A percentile compares a stretch with the other conserved stretches of the same genome.
Evolutionary conservation across 2,329 filamentous ascomycete species (phyloP).

Genomic region (Pestalotiopsis sp.): DNA sequence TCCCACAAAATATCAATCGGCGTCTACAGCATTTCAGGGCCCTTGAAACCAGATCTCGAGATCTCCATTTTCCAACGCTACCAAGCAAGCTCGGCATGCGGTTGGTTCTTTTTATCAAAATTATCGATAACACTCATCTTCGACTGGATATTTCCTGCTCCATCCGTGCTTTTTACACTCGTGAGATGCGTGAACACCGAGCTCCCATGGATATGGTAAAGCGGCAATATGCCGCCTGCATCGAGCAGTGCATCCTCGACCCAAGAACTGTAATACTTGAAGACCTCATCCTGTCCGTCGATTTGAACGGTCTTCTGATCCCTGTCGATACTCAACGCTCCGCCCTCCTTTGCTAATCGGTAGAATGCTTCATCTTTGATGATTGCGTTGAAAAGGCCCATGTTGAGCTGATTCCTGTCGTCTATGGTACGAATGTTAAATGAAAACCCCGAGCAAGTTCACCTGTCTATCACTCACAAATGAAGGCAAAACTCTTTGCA

Average conservation of each 20-base stretch:
- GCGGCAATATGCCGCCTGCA: constrained; percentile 31
- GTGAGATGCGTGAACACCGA: neutral
- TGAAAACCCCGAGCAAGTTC: neutral
- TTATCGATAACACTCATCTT: too few species aligned
- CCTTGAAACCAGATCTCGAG: too few species aligned
- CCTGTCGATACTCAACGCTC: constrained; percentile 36
- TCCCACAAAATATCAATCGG: too few species aligned
- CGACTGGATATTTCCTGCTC: neutral
- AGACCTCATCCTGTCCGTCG: constrained; percentile 18
- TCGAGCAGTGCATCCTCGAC: constrained; percentile 39
- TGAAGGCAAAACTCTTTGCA: constrained; percentile 44
- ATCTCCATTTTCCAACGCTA: neutral
- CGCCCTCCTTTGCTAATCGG: constrained; percentile 25
- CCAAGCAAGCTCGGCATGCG: neutral
- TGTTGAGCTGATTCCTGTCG: constrained; percentile 41
- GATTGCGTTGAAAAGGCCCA: constrained; percentile 43
- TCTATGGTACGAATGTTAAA: constrained; percentile 15
- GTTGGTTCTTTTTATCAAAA: neutral
- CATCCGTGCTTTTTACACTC: neutral
- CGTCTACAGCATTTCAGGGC: too few species aligned
- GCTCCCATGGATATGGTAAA: neutral
- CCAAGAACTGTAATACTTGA: constrained; percentile 35
- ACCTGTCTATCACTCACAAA: constrained; percentile 23
- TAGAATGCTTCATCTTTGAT: constrained; percentile 39
- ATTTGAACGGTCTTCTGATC: constrained; percentile 20